Conservation (phyloP, 2,329 filamentous ascomycete genomes). For the Hypoxylon sp. region DNA sequence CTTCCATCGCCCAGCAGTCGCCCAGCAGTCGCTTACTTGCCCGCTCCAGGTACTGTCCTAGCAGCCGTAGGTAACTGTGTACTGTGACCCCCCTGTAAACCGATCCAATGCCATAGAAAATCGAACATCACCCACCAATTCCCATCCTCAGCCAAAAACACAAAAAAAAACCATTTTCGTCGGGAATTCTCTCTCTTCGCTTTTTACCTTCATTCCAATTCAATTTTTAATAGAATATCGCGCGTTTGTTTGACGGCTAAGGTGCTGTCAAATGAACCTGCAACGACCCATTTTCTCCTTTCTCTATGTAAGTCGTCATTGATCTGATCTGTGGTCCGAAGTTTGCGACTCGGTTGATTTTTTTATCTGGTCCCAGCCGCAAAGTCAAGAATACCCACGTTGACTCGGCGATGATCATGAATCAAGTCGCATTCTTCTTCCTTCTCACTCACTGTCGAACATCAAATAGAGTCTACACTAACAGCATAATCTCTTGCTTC, state of each 20-base stretch:
- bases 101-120: conserved; percentile 17
- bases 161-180: conserved; percentile 10
- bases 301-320: conserved; percentile 66
- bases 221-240: conserved; percentile 51
- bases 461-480: conserved; percentile 35
- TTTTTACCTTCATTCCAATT: conserved; percentile 24
- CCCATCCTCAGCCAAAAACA: conserved; percentile 29
- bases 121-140: conserved; percentile 31
- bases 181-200: conserved; percentile 27
- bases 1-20: neutral
- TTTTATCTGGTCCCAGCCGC: neutral
- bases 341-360: conserved; percentile 12
- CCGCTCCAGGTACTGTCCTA: neutral
- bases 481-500: conserved; percentile 38
- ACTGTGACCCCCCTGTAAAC: neutral
- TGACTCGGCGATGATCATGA: neutral
- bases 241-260: conserved; percentile 92
- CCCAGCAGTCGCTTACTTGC: no score
- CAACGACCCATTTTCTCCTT: conserved; percentile 69
- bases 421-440: neutral
- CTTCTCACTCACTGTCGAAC: no score
- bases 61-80: neutral
- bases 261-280: conserved; percentile 99
- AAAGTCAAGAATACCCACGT: neutral
- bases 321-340: conserved; percentile 3